phyloP scores from a whole-genome alignment of 148 eudicot genomes.

The Chenopodium quinoa region DNA sequence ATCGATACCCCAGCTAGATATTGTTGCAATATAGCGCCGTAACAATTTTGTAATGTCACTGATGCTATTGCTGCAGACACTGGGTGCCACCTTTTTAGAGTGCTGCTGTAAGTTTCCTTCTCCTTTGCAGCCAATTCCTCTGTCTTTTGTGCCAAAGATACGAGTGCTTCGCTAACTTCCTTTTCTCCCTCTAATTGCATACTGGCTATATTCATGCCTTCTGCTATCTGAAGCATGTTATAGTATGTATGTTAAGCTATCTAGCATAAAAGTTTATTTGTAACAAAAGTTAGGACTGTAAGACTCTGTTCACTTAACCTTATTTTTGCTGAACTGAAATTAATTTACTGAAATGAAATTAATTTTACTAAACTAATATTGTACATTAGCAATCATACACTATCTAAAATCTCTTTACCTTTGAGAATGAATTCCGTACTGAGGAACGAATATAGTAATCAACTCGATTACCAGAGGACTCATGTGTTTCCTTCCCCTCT shows the following conservation, averaged over 20 bases:
- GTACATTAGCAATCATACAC: background rate
- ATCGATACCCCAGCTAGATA: constrained; percentile 46
- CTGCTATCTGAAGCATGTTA: constrained; percentile 46
- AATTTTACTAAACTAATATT: too few species aligned
- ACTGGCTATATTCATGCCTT: constrained; percentile 33
- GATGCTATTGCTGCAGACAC: constrained; percentile 81
- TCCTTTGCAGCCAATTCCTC: constrained; percentile 75
- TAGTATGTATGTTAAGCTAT: constrained; percentile 14
- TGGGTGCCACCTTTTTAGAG: constrained; percentile 80
- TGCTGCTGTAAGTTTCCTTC: constrained; percentile 59
- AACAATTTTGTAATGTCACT: constrained; percentile 72
- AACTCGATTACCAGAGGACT: constrained; percentile 51
- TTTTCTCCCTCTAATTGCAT: constrained; percentile 40
- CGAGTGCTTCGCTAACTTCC: constrained; percentile 50
- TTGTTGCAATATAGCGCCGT: constrained; percentile 63
- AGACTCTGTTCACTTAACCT: too few species aligned
- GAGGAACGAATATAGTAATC: constrained; percentile 76
- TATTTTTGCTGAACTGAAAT: too few species aligned
- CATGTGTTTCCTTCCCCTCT: constrained; percentile 7
- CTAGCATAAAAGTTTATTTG: background rate
- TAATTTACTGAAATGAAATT: too few species aligned
- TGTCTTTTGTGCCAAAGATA: constrained; percentile 52
- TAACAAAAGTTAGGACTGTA: too few species aligned
- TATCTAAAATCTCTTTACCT: constrained; percentile 37
- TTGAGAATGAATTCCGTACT: constrained; percentile 56